Percentiles rank a stretch among this genome's conserved stretches.
Conservation (phyloP, 1,284 basidiomycete genomes). For the Papiliotrema nemorosa region DNA sequence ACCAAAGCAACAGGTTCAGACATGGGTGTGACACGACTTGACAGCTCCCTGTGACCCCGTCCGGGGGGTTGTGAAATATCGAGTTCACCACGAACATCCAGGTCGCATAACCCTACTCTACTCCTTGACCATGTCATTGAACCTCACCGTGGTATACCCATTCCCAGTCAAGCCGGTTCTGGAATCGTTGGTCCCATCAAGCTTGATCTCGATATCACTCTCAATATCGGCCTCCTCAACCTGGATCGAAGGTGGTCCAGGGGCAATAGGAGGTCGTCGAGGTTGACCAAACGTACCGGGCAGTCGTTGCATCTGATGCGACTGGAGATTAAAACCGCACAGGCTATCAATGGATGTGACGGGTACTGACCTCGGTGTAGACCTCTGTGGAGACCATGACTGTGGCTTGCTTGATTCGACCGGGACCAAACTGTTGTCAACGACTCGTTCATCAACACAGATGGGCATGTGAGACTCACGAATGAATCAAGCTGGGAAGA, state of each 20-base stretch:
- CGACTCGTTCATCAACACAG: not conserved
- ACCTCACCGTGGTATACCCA: not conserved
- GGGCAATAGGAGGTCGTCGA: not conserved
- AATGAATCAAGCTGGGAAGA: not conserved
- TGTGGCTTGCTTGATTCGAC: not conserved
- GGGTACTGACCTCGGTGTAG: constrained; percentile 4
- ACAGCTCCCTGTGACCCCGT: too few species aligned
- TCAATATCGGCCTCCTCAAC: not conserved
- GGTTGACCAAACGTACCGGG: not conserved
- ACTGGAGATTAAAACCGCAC: not conserved
- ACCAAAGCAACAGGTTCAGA: too few species aligned
- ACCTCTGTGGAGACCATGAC: constrained; percentile 8
- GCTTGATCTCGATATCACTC: constrained; percentile 1
- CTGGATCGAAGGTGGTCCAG: not conserved
- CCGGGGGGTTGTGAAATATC: too few species aligned
- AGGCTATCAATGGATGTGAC: not conserved
- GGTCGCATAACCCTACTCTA: too few species aligned
- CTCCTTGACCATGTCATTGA: not conserved
- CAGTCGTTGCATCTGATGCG: not conserved
- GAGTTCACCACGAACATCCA: too few species aligned
- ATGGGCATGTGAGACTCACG: not conserved
- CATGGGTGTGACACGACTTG: too few species aligned
- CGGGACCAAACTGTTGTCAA: too few species aligned
- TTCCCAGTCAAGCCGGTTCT: too few species aligned
- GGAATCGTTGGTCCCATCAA: not conserved